Base-by-base conservation (phyloP, 352 stramenopile genomes). In the Phytophthora cajani region DNA sequence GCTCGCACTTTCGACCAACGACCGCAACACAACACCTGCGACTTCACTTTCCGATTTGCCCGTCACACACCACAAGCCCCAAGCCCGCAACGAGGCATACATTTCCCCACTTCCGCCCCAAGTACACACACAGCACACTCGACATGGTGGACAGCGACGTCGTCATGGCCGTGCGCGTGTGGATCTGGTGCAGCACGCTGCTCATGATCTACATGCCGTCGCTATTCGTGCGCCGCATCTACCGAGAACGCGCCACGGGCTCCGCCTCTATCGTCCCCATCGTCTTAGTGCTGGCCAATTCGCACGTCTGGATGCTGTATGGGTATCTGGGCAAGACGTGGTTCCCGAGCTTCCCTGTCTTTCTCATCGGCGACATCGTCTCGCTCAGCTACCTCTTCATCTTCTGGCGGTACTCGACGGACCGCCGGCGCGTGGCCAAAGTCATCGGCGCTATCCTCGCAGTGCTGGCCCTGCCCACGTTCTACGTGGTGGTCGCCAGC, bases 321-420 rank as follows among this genome's bases (percentile, higher is more conserved):
- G 71, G 67, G 23, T 78, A 72, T 38, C 53, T 79, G 44, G 63
- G 64, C 14, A 47, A 57, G 40, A 75, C 67, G 14, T 78, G 71
- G 71, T 83, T 83, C 53, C 76, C 76, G 0, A 74, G 70, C 54
- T 79, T 83, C 53, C 64, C 72, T 5, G 64, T 79, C 58, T 83
- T 81, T 64, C 59, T 80, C 33, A 63, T 83, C 33, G 73, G 76
- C 23, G 73, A 80, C 49, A 6, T 81, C 17, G 64, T 73, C 0
- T 74, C 76, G 8, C 21, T 75, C 17, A 12, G 38, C 61, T 81
- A 83, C 54, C 36, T 79, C 8, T 67, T 62, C 57, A 55, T 74
- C 21, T 83, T 73, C 62, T 81, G 70, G 69, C 40, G 56, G 16
- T 83, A 67, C 52, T 59, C 73, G 0, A 16, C 52, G 2, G 44